Evolutionary conservation across 1,284 basidiomycete species (phyloP).

Genomic region (Abortiporus biennis): DNA sequence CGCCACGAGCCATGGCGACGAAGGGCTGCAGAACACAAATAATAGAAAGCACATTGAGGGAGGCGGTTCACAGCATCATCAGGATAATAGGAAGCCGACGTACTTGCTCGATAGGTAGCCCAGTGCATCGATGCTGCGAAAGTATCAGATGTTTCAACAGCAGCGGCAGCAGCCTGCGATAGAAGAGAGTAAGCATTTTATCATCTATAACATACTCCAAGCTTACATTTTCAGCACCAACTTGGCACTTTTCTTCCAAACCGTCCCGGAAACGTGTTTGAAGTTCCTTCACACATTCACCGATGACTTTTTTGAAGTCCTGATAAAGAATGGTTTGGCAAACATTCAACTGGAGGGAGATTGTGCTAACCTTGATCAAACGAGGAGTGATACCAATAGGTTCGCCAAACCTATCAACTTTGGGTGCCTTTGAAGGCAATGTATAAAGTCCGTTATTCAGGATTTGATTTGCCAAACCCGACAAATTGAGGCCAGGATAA

Average conservation of each 20-base stretch:
- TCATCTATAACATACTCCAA: neutral
- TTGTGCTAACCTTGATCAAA: conserved; percentile 33
- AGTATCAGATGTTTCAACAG: conserved; percentile 40
- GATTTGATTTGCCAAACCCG: conserved; percentile 17
- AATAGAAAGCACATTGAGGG: neutral
- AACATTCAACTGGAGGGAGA: neutral
- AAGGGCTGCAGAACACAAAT: conserved; percentile 30
- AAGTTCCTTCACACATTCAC: conserved; percentile 37
- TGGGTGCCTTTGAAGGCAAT: conserved; percentile 29
- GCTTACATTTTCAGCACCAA: conserved; percentile 43
- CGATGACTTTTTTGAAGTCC: conserved; percentile 41
- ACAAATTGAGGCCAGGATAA: conserved; percentile 20
- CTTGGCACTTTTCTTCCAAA: conserved; percentile 49
- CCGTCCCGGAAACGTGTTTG: conserved; percentile 46
- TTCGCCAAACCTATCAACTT: conserved; percentile 36
- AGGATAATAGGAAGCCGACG: conserved; percentile 15
- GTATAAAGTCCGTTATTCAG: conserved; percentile 24
- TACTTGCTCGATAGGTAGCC: conserved; percentile 50
- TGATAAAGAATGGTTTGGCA: conserved; percentile 16
- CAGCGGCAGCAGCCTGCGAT: conserved; percentile 38
- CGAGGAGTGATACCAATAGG: conserved; percentile 39
- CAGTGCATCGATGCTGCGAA: conserved; percentile 54
- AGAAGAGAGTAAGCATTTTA: neutral
- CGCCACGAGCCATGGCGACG: conserved; percentile 49
- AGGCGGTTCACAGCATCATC: too few species aligned